Percentiles rank a stretch among this genome's conserved stretches.
phyloP scores from a whole-genome alignment of 148 eudicot species.

The Chenopodium suecicum region DNA sequence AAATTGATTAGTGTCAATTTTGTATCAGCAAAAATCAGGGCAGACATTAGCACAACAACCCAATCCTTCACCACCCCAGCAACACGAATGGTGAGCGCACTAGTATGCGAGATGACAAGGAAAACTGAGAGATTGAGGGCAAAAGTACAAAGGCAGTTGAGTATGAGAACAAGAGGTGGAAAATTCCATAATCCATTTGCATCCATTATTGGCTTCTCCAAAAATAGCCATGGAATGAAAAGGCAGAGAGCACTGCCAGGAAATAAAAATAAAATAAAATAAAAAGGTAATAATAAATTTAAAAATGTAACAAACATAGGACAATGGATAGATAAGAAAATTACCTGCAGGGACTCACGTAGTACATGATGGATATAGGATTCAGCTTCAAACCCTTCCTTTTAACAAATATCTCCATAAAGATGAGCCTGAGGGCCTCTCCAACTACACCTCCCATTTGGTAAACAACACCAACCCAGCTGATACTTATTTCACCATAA shows the following conservation, averaged over 20 bases:
- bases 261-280: too few species aligned
- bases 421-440: slow-evolving; percentile 93
- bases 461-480: slow-evolving; percentile 94
- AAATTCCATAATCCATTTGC: slow-evolving; percentile 75
- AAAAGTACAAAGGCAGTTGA: slow-evolving; percentile 91
- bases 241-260: slow-evolving; percentile 87
- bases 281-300: not conserved
- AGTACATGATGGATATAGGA: slow-evolving; percentile 94
- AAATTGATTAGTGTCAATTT: slow-evolving; percentile 82
- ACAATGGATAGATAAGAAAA: not conserved
- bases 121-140: slow-evolving; percentile 96
- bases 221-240: slow-evolving; percentile 92
- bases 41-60: slow-evolving; percentile 94
- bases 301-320: not conserved
- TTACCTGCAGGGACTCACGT: slow-evolving; percentile 99
- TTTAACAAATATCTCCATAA: slow-evolving; percentile 95
- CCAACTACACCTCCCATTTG: slow-evolving; percentile 99
- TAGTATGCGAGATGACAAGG: slow-evolving; percentile 91
- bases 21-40: slow-evolving; percentile 93
- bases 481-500: slow-evolving; percentile 87
- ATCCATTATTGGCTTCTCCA: slow-evolving; percentile 95
- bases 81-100: slow-evolving; percentile 96
- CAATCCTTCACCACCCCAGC: slow-evolving; percentile 99
- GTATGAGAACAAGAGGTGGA: slow-evolving; percentile 63
- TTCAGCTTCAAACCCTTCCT: slow-evolving; percentile 87